Conservation (phyloP, 768 basidiomycete genomes). For the Aureoboletus auriporus region DNA sequence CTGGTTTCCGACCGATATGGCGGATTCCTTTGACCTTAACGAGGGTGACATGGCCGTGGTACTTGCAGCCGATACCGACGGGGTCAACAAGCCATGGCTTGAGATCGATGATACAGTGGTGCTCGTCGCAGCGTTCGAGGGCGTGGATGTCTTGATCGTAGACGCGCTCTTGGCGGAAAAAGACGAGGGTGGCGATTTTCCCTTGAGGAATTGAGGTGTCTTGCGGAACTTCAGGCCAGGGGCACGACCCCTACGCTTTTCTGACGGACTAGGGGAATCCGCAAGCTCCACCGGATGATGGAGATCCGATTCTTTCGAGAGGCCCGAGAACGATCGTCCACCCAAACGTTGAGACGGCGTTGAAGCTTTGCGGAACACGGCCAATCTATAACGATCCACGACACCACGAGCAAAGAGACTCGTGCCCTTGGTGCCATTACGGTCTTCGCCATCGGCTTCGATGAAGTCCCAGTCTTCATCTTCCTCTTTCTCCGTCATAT, state of each 20-base stretch:
- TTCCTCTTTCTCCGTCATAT: constrained; percentile 42
- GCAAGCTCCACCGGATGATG: constrained; percentile 33
- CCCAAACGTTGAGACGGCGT: constrained; percentile 50
- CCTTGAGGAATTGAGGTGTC: constrained; percentile 68
- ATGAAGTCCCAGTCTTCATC: constrained; percentile 94
- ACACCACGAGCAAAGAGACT: constrained; percentile 90
- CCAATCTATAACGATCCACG: constrained; percentile 80
- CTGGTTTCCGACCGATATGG: constrained; percentile 64
- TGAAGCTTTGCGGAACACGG: constrained; percentile 82
- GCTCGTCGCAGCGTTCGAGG: constrained; percentile 41
- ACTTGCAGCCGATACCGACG: constrained; percentile 55
- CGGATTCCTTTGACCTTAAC: constrained; percentile 77
- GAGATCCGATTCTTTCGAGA: constrained; percentile 52
- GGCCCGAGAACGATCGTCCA: constrained; percentile 51
- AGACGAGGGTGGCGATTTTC: constrained; percentile 57
- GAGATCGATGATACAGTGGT: constrained; percentile 35
- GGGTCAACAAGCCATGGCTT: constrained; percentile 52
- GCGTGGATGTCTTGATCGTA: constrained; percentile 35
- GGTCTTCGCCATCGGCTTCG: constrained; percentile 78
- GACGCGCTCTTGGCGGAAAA: constrained; percentile 30
- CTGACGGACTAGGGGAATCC: constrained; percentile 43
- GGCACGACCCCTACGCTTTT: constrained; percentile 64
- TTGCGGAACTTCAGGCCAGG: constrained; percentile 70
- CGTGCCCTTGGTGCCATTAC: constrained; percentile 73
- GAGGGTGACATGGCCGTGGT: constrained; percentile 54